Base-by-base conservation (phyloP, 768 basidiomycete genomes). In the Candolleomyces aberdarensis region DNA sequence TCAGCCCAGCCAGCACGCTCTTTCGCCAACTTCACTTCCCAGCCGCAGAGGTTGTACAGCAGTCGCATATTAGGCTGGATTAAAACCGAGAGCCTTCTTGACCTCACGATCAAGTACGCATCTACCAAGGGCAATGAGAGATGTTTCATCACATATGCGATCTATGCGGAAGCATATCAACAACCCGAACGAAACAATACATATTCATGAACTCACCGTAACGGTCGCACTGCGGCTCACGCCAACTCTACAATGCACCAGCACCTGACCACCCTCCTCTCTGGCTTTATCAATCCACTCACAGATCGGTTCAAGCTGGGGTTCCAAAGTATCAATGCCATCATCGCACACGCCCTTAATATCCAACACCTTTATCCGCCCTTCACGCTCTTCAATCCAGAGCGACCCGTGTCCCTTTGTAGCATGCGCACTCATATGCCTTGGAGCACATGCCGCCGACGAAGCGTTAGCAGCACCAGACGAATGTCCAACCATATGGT, bases 181-280 rank as follows among this genome's bases (percentile, higher is more conserved):
- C 22, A 40, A 15, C 9, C 22, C 43, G 50, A 22, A 53, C 49
- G 40, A 61, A 39, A 47, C 20, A 20, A 64, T 60, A 49, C 52
- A 49, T 39, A 48, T 54, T 56, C 26, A 3, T 26, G 59, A 22
- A 83, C 86, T 72, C 67, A 89, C 88, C 63, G 91, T 91, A 62
- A 98, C 94, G 36, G 94, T 96, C 31, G 96, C 96, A 69, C 91
- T 93, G 62, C 96, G 78, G 48, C 90, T 92, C 47, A 98, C 96
- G n/a, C 96, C 96, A n/a, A 98, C 96, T n/a, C 95, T 84, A 73
- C 96, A 98, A 74, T 98, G 96, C 8, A 98, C 94, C 56, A 98
- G 80, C 39, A 96, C 89, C 69, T 91, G 91, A 2, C 96, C 96
- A 7, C 96, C 95, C 54, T 87, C 83, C 39, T 76, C 73, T 44